A percentile compares a stretch with the other conserved stretches of the same genome.
Conservation (phyloP, 2,329 filamentous ascomycete species). For the Nigrospora oryzae region DNA sequence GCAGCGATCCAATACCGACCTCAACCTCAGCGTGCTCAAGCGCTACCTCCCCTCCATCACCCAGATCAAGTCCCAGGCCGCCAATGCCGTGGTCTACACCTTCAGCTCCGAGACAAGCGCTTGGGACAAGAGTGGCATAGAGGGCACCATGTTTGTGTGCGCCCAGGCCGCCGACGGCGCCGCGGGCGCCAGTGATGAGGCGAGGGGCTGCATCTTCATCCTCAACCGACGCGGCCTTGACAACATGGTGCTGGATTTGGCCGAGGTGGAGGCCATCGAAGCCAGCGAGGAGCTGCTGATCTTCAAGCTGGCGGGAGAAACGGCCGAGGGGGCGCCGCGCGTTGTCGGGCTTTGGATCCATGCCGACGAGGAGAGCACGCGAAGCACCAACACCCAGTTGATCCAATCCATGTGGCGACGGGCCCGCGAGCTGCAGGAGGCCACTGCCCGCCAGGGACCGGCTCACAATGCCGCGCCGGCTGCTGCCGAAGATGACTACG, state of each 20-base stretch:
- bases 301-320: slow-evolving; percentile 28
- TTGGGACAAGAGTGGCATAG: slow-evolving; percentile 46
- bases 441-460: slow-evolving; percentile 1
- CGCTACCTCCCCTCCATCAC: slow-evolving; percentile 71
- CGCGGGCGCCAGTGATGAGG: slow-evolving; percentile 21
- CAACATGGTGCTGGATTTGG: slow-evolving; percentile 62
- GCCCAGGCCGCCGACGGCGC: slow-evolving; percentile 36
- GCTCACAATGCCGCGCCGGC: not conserved
- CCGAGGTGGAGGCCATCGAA: slow-evolving; percentile 54
- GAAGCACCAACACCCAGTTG: slow-evolving; percentile 28
- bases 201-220: slow-evolving; percentile 54
- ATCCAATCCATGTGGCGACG: slow-evolving; percentile 33
- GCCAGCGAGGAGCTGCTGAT: slow-evolving; percentile 48
- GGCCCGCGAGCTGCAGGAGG: slow-evolving; percentile 11
- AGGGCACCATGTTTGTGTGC: slow-evolving; percentile 87
- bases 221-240: slow-evolving; percentile 64
- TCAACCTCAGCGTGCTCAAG: slow-evolving; percentile 78
- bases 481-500: slow-evolving; percentile 10
- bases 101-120: slow-evolving; percentile 33
- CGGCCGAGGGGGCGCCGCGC: slow-evolving; percentile 13
- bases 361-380: slow-evolving; percentile 35
- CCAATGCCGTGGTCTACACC: slow-evolving; percentile 79
- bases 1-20: slow-evolving; percentile 68
- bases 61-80: slow-evolving; percentile 69
- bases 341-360: slow-evolving; percentile 49